phyloP scores from a whole-genome alignment of 2,329 filamentous ascomycete genomes.

The Alternaria ventricosa region DNA sequence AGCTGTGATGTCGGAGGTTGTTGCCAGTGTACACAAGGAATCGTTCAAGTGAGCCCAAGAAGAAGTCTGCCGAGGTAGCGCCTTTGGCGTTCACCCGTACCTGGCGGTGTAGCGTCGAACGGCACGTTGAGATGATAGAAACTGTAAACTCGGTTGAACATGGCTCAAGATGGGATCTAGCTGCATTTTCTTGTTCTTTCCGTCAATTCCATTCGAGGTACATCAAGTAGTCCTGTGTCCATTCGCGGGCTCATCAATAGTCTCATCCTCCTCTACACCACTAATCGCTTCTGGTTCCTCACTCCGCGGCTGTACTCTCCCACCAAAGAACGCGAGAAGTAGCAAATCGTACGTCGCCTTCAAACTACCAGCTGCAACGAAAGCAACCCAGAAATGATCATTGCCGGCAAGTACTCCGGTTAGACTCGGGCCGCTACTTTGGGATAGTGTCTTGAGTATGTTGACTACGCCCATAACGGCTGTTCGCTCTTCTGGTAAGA shows the following conservation, averaged over 20 bases:
- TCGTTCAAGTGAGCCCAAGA: not conserved
- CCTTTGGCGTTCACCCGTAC: not conserved
- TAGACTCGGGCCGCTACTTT: conserved; percentile 43
- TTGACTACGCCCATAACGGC: conserved; percentile 51
- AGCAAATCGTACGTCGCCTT: conserved; percentile 47
- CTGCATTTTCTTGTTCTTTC: too few species aligned
- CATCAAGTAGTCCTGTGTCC: not conserved
- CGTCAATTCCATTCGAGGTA: too few species aligned
- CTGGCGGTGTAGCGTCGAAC: not conserved
- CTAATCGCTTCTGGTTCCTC: conserved; percentile 2
- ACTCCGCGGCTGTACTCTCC: conserved; percentile 24
- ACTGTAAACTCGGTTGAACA: too few species aligned
- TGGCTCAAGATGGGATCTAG: too few species aligned
- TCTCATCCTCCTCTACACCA: not conserved
- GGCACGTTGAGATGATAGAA: not conserved
- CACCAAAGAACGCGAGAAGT: conserved; percentile 45
- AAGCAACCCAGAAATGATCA: conserved; percentile 48
- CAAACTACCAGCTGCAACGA: conserved; percentile 46
- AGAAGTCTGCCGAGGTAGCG: conserved; percentile 6
- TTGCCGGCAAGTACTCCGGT: conserved; percentile 46
- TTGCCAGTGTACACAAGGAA: not conserved
- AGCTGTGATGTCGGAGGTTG: not conserved
- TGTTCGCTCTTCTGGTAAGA: conserved; percentile 45
- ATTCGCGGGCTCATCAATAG: not conserved
- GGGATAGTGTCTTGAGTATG: conserved; percentile 46